Conservation (phyloP, 345 rosid genomes). For the Nasturtium officinale region DNA sequence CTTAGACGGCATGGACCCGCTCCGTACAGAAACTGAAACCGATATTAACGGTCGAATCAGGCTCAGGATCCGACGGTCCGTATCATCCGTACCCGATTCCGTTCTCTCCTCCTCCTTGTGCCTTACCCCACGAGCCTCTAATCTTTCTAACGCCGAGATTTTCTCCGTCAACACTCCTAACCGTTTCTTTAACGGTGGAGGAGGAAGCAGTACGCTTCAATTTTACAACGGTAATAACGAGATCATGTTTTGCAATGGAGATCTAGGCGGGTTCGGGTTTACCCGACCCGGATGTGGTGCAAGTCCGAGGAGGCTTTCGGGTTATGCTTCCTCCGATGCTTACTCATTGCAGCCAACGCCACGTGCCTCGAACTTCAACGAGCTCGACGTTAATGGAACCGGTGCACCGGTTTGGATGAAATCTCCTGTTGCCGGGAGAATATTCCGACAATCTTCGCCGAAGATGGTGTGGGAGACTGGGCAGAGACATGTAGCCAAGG, state of each 20-base stretch:
- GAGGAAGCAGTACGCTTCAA: slow-evolving; percentile 57
- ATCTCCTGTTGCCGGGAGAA: slow-evolving; percentile 47
- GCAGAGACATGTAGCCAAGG: slow-evolving; percentile 44
- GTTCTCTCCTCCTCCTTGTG: slow-evolving; percentile 43
- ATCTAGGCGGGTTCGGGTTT: slow-evolving; percentile 55
- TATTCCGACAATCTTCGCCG: slow-evolving; percentile 83
- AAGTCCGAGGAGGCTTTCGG: slow-evolving; percentile 52
- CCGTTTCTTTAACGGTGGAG: slow-evolving; percentile 57
- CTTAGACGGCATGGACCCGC: slow-evolving; percentile 51
- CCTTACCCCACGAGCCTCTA: slow-evolving; percentile 54
- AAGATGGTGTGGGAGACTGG: slow-evolving; percentile 46
- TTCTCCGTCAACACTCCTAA: slow-evolving; percentile 57
- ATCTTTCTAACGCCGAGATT: slow-evolving; percentile 57
- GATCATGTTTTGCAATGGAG: slow-evolving; percentile 56
- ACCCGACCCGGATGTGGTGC: slow-evolving; percentile 54
- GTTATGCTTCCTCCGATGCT: slow-evolving; percentile 78
- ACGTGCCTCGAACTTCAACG: slow-evolving; percentile 56
- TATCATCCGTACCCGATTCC: slow-evolving; percentile 45
- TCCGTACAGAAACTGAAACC: slow-evolving; percentile 55
- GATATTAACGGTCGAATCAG: slow-evolving; percentile 51
- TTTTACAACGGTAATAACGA: slow-evolving; percentile 46
- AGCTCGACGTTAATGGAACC: slow-evolving; percentile 40
- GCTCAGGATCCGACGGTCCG: slow-evolving; percentile 45
- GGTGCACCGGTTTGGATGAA: slow-evolving; percentile 46
- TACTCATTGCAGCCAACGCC: slow-evolving; percentile 63